Conservation (phyloP, 2,329 filamentous ascomycete genomes). For the Biscogniauxia marginata region DNA sequence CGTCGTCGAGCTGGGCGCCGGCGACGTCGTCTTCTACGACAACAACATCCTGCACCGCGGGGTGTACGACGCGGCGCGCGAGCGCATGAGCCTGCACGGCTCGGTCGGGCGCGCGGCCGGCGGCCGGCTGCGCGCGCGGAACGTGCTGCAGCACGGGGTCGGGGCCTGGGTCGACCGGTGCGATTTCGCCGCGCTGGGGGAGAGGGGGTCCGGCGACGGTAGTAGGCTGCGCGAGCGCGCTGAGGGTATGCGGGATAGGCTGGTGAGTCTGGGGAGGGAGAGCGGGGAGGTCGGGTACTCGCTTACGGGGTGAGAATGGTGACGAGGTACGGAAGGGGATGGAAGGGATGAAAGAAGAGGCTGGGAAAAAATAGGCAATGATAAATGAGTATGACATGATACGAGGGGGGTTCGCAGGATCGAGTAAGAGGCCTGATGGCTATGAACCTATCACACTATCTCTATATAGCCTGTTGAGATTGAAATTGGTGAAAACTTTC, state of each 20-base stretch:
- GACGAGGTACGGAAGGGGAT: not conserved
- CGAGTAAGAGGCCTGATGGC: too few species aligned
- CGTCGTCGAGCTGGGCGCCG: constrained; percentile 64
- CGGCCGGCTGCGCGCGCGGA: constrained; percentile 59
- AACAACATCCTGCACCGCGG: constrained; percentile 83
- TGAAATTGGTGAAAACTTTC: too few species aligned
- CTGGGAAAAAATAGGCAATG: too few species aligned
- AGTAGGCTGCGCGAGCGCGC: constrained; percentile 49
- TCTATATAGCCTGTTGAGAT: too few species aligned
- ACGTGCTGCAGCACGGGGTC: constrained; percentile 74
- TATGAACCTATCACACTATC: too few species aligned
- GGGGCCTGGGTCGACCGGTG: constrained; percentile 62
- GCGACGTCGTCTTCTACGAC: constrained; percentile 84
- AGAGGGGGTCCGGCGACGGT: constrained; percentile 29
- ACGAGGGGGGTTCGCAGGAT: too few species aligned
- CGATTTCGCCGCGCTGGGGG: constrained; percentile 45
- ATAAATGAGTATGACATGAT: not conserved
- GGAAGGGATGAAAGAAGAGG: not conserved
- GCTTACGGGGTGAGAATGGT: constrained; percentile 46
- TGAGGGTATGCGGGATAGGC: constrained; percentile 60
- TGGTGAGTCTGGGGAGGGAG: constrained; percentile 60
- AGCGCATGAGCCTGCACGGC: constrained; percentile 71
- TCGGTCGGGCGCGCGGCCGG: constrained; percentile 63
- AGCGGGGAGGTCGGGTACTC: constrained; percentile 65
- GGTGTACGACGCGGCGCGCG: constrained; percentile 56